Evolutionary conservation across 2,329 filamentous ascomycete genomes (phyloP).

Genomic region (Lecanicillium sp.): DNA sequence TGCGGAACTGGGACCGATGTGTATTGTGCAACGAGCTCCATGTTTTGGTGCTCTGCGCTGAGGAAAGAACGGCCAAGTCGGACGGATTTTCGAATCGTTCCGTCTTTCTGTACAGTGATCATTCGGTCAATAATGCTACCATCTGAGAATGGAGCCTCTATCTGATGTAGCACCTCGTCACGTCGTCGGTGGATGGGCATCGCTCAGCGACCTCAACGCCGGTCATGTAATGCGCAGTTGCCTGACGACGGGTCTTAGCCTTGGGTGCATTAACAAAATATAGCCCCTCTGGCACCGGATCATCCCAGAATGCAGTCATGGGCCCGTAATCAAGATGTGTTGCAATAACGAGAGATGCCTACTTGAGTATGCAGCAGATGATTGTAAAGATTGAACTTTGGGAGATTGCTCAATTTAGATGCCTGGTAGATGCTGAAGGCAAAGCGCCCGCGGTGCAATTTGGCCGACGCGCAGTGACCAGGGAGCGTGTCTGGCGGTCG

Average conservation of each 20-base stretch:
- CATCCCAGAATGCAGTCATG: too few relatives aligned
- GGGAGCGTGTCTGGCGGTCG: too few relatives aligned
- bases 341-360: too few relatives aligned
- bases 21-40: slow-evolving; percentile 1
- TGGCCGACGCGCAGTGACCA: too few relatives aligned
- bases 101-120: not conserved
- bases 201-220: not conserved
- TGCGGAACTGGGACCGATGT: slow-evolving; percentile 1
- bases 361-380: too few relatives aligned
- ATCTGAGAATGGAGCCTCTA: not conserved
- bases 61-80: not conserved
- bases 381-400: too few relatives aligned
- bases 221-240: slow-evolving; percentile 3
- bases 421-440: too few relatives aligned
- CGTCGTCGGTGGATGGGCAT: not conserved
- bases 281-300: not conserved
- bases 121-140: slow-evolving; percentile 1
- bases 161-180: not conserved
- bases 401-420: too few relatives aligned
- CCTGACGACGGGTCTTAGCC: slow-evolving; percentile 3
- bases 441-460: too few relatives aligned
- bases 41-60: not conserved
- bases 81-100: slow-evolving; percentile 1
- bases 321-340: too few relatives aligned
- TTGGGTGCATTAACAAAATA: slow-evolving; percentile 4